Evolutionary conservation across 345 rosid genomes (phyloP).

Genomic region (Bruguiera parviflora): DNA sequence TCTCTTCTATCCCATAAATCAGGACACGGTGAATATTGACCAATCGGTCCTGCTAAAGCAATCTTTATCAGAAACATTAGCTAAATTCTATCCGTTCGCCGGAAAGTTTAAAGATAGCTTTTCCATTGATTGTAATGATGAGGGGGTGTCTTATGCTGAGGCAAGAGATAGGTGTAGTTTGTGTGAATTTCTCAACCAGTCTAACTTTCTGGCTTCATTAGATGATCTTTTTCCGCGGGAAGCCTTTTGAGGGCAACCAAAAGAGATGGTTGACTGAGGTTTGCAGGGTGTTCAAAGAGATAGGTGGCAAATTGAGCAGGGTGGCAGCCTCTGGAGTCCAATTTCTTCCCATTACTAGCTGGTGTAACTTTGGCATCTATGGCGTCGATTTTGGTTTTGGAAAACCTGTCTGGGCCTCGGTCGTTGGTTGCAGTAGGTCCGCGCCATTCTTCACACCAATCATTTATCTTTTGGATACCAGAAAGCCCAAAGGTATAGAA

Average conservation of each 20-base stretch:
- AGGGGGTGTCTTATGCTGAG: slow-evolving; percentile 19
- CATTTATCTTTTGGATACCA: slow-evolving; percentile 1
- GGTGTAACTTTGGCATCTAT: slow-evolving; percentile 25
- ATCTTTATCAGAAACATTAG: slow-evolving; percentile 18
- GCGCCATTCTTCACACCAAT: slow-evolving; percentile 5
- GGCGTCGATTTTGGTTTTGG: slow-evolving; percentile 38
- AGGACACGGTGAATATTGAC: neutral
- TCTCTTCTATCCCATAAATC: slow-evolving; percentile 3
- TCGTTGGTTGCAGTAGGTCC: neutral
- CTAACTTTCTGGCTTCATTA: neutral
- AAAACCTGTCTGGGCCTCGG: slow-evolving; percentile 26
- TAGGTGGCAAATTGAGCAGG: neutral
- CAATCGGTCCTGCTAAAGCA: slow-evolving; percentile 12
- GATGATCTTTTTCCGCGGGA: slow-evolving; percentile 18
- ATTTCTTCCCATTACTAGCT: slow-evolving; percentile 16
- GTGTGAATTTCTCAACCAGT: slow-evolving; percentile 16
- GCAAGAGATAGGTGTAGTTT: slow-evolving; percentile 1
- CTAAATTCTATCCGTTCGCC: slow-evolving; percentile 23
- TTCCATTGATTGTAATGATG: slow-evolving; percentile 21
- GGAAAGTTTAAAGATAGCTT: slow-evolving; percentile 15
- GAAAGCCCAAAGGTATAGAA: neutral
- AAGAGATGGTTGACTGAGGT: neutral
- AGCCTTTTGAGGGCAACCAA: neutral
- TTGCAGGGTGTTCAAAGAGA: neutral
- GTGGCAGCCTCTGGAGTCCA: neutral